Base-by-base conservation (phyloP, 2,329 filamentous ascomycete species). In the Fusarium graminum region DNA sequence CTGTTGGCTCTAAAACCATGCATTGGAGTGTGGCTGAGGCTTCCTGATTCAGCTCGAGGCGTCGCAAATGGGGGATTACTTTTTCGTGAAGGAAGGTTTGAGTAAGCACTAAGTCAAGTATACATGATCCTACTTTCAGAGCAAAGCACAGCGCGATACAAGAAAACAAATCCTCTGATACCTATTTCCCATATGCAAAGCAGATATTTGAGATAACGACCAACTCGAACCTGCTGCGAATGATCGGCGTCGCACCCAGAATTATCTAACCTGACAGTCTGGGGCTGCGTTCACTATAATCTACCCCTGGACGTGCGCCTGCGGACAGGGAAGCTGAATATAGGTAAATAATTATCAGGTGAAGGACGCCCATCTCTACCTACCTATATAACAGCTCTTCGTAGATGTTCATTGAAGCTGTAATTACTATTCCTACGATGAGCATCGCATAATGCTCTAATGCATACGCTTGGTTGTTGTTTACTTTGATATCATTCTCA, bases 21-120 rank as follows among this genome's bases (percentile, higher is more conserved):
- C 19, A 32, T 59, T 32, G 26, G 53, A 34, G 52, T 59, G 58
- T 55, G 65, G 65, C 65, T 67, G 59, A 67, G 59, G 59, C 64
- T 68, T 49, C 46, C 46, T 42, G 30, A 26, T 54, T 62, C 57
- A 49, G 52, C 50, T 36, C 28, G 22, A 52, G 53, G 46, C 63
- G 63, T 65, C 38, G 54, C 36, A 36, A 52, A 64, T 51, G 63
- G 64, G 36, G 59, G 64, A 51, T 65, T 49, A 41, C 17, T 36
- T 41, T 40, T 46, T 61, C 10, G 25, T 19, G 36, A 52, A 52
- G 41, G 36, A 67, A 47, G 53, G 59, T 53, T 43, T 47, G 59
- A 47, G 61, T 65, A 65, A 65, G 61, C 61, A 55, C 61, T 63
- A 63, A 22, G 50, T 29, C 40, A 45, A 44, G 41, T 44, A 44